These are phyloP conservation scores for Pestalotiopsis sp. DNA, from an alignment of 2,329 filamentous ascomycete species.

Conservation along the genomic window DNA sequence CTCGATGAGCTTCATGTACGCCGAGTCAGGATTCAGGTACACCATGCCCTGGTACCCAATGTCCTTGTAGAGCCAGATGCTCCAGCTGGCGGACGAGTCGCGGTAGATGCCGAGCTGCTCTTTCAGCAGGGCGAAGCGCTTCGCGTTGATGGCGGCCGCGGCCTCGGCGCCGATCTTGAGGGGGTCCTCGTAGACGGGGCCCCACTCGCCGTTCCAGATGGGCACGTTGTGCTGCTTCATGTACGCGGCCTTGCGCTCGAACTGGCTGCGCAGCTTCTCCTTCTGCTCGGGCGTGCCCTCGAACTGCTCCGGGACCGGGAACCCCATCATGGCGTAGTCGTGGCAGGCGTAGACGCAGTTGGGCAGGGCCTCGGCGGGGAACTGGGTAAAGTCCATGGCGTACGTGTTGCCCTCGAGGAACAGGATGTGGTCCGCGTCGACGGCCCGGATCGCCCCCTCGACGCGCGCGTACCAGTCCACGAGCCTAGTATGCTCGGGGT, in stretches of 20 bases:
- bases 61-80: slow-evolving; percentile 64
- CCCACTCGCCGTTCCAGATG: slow-evolving; percentile 55
- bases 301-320: slow-evolving; percentile 43
- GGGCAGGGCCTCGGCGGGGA: slow-evolving; percentile 37
- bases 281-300: slow-evolving; percentile 44
- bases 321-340: slow-evolving; percentile 50
- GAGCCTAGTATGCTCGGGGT: slow-evolving; percentile 32
- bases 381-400: slow-evolving; percentile 51
- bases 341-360: slow-evolving; percentile 50
- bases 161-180: slow-evolving; percentile 38
- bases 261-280: slow-evolving; percentile 38
- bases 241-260: slow-evolving; percentile 46
- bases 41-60: slow-evolving; percentile 60
- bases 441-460: slow-evolving; percentile 34
- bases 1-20: slow-evolving; percentile 53
- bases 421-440: slow-evolving; percentile 46
- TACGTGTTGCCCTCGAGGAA: slow-evolving; percentile 57
- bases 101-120: slow-evolving; percentile 44
- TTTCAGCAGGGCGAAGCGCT: slow-evolving; percentile 43
- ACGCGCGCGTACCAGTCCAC: slow-evolving; percentile 38
- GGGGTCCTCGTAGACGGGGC: slow-evolving; percentile 48
- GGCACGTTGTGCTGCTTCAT: slow-evolving; percentile 43
- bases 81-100: slow-evolving; percentile 52
- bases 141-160: slow-evolving; percentile 35
- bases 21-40: slow-evolving; percentile 45